phyloP scores from a whole-genome alignment of 805 yeast genomes.

The Ogataea nonfermentans region DNA sequence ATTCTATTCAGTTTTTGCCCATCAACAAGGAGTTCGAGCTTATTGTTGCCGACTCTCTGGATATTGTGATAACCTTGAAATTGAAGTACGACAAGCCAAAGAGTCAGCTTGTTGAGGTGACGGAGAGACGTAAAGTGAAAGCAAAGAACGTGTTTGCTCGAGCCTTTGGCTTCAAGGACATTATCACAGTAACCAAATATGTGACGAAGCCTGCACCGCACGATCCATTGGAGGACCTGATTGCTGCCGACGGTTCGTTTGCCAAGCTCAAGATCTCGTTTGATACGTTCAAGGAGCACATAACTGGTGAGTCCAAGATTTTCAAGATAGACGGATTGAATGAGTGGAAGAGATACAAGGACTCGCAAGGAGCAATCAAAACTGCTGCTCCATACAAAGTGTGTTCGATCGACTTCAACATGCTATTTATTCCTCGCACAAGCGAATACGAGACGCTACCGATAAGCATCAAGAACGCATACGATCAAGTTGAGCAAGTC shows the following conservation, averaged over 20 bases:
- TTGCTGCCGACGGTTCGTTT: conserved; percentile 88
- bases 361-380: conserved; percentile 31
- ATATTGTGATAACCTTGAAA: conserved; percentile 71
- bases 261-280: conserved; percentile 73
- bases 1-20: conserved; percentile 28
- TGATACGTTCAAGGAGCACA: conserved; percentile 51
- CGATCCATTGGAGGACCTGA: conserved; percentile 60
- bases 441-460: conserved; percentile 65
- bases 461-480: conserved; percentile 59
- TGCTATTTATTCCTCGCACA: conserved; percentile 67
- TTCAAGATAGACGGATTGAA: conserved; percentile 66
- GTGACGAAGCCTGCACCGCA: conserved; percentile 46
- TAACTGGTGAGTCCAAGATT: conserved; percentile 51
- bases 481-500: conserved; percentile 40
- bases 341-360: conserved; percentile 67
- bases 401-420: conserved; percentile 64
- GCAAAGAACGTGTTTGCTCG: conserved; percentile 33
- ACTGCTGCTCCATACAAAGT: conserved; percentile 52
- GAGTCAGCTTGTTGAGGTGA: conserved; percentile 56
- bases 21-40: conserved; percentile 79
- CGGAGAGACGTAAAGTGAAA: conserved; percentile 44
- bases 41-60: conserved; percentile 57
- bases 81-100: conserved; percentile 52
- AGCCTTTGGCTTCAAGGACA: conserved; percentile 39
- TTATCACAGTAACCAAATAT: conserved; percentile 48